Conservation (phyloP, 371 early-diverging fungal genomes). For the Choanephora cucurbitarum region DNA sequence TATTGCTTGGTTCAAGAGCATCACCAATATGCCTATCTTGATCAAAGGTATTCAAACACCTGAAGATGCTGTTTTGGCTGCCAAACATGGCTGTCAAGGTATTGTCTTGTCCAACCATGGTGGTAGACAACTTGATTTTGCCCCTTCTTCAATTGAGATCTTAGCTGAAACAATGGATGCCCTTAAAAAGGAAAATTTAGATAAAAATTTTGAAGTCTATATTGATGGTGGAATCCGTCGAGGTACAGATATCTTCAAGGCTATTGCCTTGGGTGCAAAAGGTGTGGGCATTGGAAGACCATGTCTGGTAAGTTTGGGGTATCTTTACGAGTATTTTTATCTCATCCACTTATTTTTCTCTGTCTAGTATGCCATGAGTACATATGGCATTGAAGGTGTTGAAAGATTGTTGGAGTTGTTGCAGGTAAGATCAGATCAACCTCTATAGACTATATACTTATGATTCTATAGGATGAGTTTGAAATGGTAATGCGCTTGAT, state of each 20-base stretch:
- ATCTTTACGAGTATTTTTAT: not conserved
- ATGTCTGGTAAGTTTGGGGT: slow-evolving; percentile 51
- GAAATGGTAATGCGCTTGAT: slow-evolving; percentile 77
- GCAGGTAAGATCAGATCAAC: slow-evolving; percentile 41
- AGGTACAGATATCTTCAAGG: slow-evolving; percentile 92
- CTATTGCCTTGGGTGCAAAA: slow-evolving; percentile 91
- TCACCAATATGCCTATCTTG: slow-evolving; percentile 85
- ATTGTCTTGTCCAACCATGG: slow-evolving; percentile 95
- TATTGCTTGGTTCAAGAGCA: slow-evolving; percentile 80
- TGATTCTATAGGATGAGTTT: slow-evolving; percentile 59
- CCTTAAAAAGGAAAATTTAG: slow-evolving; percentile 44
- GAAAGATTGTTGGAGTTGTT: slow-evolving; percentile 69
- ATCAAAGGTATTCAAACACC: slow-evolving; percentile 92
- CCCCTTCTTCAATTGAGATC: slow-evolving; percentile 77
- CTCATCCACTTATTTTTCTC: not conserved
- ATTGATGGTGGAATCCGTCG: slow-evolving; percentile 92
- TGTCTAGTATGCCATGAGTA: slow-evolving; percentile 63
- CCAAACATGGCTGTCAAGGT: slow-evolving; percentile 74
- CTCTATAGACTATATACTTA: slow-evolving; percentile 19
- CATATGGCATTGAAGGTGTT: slow-evolving; percentile 83
- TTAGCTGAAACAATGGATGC: slow-evolving; percentile 83
- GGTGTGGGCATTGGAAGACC: slow-evolving; percentile 96
- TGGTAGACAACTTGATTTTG: slow-evolving; percentile 92
- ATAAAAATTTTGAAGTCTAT: slow-evolving; percentile 78
- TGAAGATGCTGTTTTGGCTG: slow-evolving; percentile 90